Evolutionary conservation across 1,284 basidiomycete genomes (phyloP).

Genomic region (Ustilago bromivora): DNA sequence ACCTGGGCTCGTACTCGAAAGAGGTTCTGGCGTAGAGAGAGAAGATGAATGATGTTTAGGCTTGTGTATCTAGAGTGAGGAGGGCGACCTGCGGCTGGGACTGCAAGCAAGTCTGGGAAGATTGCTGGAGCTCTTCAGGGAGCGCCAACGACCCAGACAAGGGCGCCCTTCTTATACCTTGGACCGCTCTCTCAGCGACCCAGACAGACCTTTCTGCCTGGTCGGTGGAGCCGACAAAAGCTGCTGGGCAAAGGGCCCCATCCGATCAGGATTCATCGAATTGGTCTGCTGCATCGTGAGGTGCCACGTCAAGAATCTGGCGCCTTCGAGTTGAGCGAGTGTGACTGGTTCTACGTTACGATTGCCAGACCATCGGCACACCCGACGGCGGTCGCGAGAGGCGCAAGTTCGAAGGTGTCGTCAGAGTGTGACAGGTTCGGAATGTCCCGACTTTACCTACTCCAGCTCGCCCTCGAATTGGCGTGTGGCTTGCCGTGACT

Average conservation of each 20-base stretch:
- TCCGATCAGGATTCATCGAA: neutral
- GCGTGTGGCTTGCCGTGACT: neutral
- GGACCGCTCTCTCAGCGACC: neutral
- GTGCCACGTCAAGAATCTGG: neutral
- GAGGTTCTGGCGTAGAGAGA: neutral
- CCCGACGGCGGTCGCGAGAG: constrained; percentile 7
- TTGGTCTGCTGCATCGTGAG: neutral
- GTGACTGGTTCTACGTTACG: neutral
- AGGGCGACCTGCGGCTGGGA: neutral
- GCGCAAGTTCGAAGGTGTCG: neutral
- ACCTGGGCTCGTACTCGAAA: neutral
- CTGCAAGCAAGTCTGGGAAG: neutral
- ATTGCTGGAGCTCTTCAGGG: neutral
- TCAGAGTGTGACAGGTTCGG: neutral
- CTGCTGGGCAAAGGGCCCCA: neutral
- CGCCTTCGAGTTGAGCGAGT: neutral
- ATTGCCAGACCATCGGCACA: constrained; percentile 1
- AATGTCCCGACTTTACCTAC: neutral
- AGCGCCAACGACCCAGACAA: neutral
- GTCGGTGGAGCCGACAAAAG: neutral
- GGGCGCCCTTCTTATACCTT: constrained; percentile 5
- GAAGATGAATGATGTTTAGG: neutral
- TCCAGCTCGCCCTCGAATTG: neutral
- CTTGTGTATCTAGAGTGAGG: neutral
- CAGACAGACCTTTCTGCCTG: neutral